A percentile compares a stretch with the other conserved stretches of the same genome.
These are phyloP conservation scores for Suillus spraguei DNA, from an alignment of 768 basidiomycete genomes.

Conservation along the genomic window DNA sequence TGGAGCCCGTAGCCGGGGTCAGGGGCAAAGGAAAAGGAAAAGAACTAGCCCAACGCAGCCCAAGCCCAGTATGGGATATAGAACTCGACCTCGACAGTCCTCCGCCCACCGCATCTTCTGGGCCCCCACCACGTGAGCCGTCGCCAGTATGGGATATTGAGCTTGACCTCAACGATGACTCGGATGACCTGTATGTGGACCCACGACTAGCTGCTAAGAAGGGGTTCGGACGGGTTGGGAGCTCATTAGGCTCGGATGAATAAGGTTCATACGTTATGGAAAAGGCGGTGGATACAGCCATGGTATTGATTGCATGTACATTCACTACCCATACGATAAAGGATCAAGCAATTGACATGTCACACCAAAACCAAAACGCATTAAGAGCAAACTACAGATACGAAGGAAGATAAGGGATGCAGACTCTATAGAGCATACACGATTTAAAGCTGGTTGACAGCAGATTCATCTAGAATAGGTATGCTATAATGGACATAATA, in stretches of 20 bases:
- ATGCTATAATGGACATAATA: conserved; percentile 28
- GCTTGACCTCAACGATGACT: conserved; percentile 41
- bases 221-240: conserved; percentile 5
- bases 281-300: background rate
- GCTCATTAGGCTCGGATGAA: conserved; percentile 2
- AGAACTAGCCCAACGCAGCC: conserved; percentile 36
- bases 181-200: conserved; percentile 10
- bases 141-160: conserved; percentile 45
- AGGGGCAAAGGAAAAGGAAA: conserved; percentile 24
- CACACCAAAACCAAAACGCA: background rate
- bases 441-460: conserved; percentile 1
- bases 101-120: conserved; percentile 18
- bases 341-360: background rate
- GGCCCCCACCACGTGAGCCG: conserved; percentile 21
- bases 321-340: background rate
- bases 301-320: background rate
- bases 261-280: background rate
- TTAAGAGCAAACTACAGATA: background rate
- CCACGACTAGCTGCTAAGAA: conserved; percentile 7
- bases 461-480: background rate
- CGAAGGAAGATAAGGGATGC: background rate
- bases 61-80: conserved; percentile 75
- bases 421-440: background rate
- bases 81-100: conserved; percentile 54
- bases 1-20: background rate